Percentiles rank a stretch among this genome's conserved stretches.
Conservation (phyloP, 192 early-diverging fungal species). For the Diversispora eburnea region DNA sequence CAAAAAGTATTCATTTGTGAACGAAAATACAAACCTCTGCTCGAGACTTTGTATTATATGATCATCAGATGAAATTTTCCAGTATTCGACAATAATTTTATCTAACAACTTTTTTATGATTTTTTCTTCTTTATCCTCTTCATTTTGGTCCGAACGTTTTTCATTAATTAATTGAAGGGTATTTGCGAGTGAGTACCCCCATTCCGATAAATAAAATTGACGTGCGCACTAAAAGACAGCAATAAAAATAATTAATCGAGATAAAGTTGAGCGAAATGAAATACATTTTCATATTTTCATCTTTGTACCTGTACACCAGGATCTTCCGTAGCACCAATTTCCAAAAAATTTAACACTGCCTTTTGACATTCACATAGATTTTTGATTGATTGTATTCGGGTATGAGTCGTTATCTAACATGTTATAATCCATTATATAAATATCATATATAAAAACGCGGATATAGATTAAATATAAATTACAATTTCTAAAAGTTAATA, state of each 20-base stretch:
- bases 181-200: slow-evolving; percentile 35
- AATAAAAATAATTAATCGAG: not conserved
- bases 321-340: slow-evolving; percentile 27
- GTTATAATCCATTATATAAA: not conserved
- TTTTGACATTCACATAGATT: slow-evolving; percentile 29
- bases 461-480: slow-evolving; percentile 28
- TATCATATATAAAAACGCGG: not conserved
- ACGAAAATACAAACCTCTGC: not conserved
- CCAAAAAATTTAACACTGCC: slow-evolving; percentile 23
- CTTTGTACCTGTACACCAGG: slow-evolving; percentile 27
- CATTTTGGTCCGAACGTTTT: not conserved
- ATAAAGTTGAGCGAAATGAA: too few species aligned
- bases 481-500: slow-evolving; percentile 29
- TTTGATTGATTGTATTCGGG: not conserved
- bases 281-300: not conserved
- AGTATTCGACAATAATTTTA: slow-evolving; percentile 30
- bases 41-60: slow-evolving; percentile 10
- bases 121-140: not conserved
- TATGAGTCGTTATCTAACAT: slow-evolving; percentile 14
- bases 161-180: not conserved
- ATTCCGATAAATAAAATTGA: slow-evolving; percentile 35
- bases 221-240: slow-evolving; percentile 21
- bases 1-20: not conserved
- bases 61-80: slow-evolving; percentile 29
- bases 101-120: slow-evolving; percentile 25